Evolutionary conservation across 1,139 yeast genomes (phyloP), one percentile per base, ranked within the genome.

Genomic region (Eremothecium coryli): DNA sequence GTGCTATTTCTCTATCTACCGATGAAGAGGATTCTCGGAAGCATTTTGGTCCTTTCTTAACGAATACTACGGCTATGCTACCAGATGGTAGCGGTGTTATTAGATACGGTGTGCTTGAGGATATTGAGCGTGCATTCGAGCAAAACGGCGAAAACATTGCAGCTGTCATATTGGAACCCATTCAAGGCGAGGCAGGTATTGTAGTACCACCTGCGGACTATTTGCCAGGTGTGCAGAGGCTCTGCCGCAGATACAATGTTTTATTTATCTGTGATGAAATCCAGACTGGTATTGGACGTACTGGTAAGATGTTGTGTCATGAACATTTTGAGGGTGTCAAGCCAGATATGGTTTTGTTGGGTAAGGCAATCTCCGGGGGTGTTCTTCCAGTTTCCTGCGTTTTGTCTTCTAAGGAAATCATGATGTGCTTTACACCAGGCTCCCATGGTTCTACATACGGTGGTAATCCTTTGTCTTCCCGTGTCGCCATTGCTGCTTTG

Each of bases 111-210:
- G 74, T 69, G 43, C 74, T 85, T 53, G 95, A 75, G 56, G 97
- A 88, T 56, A 75, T 88, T 38, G 93, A 85, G 61, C 69, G 69
- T 54, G 95, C 94, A 2, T 78, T 85, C 54, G 66, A 70, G 48
- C 75, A 75, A 40, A 90, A 93, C 20, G 96, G 96, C 44, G 93
- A 82, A 60, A 80, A 78, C 58, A 76, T 88, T 46, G 95, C 95
- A 28, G 97, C 95, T 27, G 76, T 88, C 46, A 66, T 88, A 47
- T 74, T 88, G 48, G 98, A 88, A 64, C 97, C 97, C 43, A 88
- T 88, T 54, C 98, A 88, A 63, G 98, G 98, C 59, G 98, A 88
- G 62, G 98, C 98, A 23, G 98, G 97, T 50, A 88, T 88, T 48
- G 93, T 88, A 24, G 95, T 88, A 18, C 97, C 97, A 36, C 93